These are phyloP conservation scores for Fraxinus sp. DNA, from an alignment of 305 asterid species.

Conservation along the genomic window DNA sequence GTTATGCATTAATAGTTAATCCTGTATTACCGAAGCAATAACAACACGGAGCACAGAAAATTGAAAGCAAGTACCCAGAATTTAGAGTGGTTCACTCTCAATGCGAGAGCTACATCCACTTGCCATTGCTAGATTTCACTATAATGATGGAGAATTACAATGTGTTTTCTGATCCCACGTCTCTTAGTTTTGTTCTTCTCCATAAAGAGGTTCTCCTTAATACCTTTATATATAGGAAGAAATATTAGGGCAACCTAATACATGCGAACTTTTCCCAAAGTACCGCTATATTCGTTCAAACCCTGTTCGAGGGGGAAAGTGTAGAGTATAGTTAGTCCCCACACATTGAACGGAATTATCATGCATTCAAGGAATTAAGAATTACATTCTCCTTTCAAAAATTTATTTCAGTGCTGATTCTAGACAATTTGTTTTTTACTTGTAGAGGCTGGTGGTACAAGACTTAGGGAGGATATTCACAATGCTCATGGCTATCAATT, in stretches of 20 bases:
- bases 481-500: conserved; percentile 99
- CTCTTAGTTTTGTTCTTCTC: not conserved
- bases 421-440: conserved; percentile 38
- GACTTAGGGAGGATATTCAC: conserved; percentile 95
- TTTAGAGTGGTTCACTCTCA: not conserved
- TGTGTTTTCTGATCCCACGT: not conserved
- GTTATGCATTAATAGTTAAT: not conserved
- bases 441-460: conserved; percentile 89
- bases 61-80: not conserved
- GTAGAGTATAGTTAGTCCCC: not conserved
- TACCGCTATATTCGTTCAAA: not conserved
- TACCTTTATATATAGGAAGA: conserved; percentile 8
- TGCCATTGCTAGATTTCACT: not conserved
- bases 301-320: not conserved
- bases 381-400: conserved; percentile 17
- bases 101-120: not conserved
- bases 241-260: not conserved
- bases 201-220: not conserved
- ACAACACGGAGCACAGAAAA: not conserved
- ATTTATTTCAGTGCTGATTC: conserved; percentile 35
- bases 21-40: not conserved
- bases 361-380: not conserved
- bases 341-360: not conserved
- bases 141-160: not conserved
- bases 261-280: not conserved